Base-by-base conservation (phyloP, 352 stramenopile species). In the Globisporangium nunn region DNA sequence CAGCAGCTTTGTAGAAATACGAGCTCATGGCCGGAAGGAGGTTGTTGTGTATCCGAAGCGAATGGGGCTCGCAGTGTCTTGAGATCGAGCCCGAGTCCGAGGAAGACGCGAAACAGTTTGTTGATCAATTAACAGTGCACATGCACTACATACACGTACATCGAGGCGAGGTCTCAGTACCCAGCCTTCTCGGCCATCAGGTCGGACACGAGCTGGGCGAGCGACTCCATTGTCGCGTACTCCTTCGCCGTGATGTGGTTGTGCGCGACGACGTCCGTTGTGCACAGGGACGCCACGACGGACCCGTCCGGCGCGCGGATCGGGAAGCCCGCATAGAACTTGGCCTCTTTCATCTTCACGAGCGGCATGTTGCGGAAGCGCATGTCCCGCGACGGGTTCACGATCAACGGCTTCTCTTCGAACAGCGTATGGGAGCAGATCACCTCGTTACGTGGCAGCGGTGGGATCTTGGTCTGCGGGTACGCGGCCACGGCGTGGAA, bases 321-420 rank as follows among this genome's bases (percentile, higher is more conserved):
- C 0, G 80, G 77, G 56, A 90, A 90, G 0, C 75, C 72, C 2
- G 75, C 78, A 70, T 86, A 88, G 58, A 85, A 86, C 53, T 82
- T 79, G 39, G 85, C 64, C 14, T 80, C 64, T 39, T 73, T 52
- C n/a, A 85, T 56, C 23, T 59, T 69, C 37, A 43, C 37, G 11
- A 43, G 37, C 44, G 71, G 56, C 66, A 84, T 73, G 40, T 86
- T 67, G 15, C 63, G 61, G 51, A 88, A 88, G 33, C 75, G 72
- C 74, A 85, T 76, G 55, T 87, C 78, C 4, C 78, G 74, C 56
- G 73, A 66, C 31, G 75, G 74, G 64, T 86, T 83, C 56, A 86
- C 49, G 37, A 88, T 64, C 59, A 88, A 62, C 6, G 75, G 75
- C 54, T 73, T 73, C 68, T 88, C 75, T 4, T 66, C 70, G 65